Conservation (phyloP, 1,139 yeast genomes). For the Taphrina flavorubra region DNA sequence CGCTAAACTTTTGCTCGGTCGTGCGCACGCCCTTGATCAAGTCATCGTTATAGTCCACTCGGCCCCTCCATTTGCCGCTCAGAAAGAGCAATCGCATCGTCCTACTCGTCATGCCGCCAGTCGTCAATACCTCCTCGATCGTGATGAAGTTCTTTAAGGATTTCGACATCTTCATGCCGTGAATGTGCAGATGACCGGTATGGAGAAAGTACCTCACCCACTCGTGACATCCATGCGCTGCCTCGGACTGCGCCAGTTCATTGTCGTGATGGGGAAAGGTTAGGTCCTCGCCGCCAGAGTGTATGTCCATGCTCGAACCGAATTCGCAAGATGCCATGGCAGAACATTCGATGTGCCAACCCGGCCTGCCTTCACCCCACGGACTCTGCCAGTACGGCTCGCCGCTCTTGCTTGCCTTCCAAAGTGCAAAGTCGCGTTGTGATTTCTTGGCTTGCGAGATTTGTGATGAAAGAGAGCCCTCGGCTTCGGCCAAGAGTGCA, state of each 20-base stretch:
- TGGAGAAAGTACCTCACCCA: conserved; percentile 98
- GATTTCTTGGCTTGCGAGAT: conserved; percentile 61
- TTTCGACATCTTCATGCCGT: conserved; percentile 98
- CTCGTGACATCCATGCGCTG: conserved; percentile 82
- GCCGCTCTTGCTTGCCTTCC: conserved; percentile 97
- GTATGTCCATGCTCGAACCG: conserved; percentile 87
- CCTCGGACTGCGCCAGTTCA: conserved; percentile 96
- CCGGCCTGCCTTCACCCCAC: conserved; percentile 98
- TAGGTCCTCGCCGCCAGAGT: conserved; percentile 94
- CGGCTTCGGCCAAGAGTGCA: conserved; percentile 90
- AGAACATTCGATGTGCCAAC: conserved; percentile 99
- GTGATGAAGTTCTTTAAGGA: conserved; percentile 93
- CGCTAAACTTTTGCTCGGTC: conserved; percentile 53
- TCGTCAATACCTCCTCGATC: conserved; percentile 80
- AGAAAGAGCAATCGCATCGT: conserved; percentile 91
- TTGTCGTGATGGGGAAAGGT: conserved; percentile 99
- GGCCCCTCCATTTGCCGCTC: conserved; percentile 88
- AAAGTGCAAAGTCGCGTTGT: conserved; percentile 87
- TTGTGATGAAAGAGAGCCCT: conserved; percentile 64
- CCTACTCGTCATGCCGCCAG: conserved; percentile 65
- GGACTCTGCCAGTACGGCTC: conserved; percentile 96
- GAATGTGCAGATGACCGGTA: conserved; percentile 96
- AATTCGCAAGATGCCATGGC: conserved; percentile 95
- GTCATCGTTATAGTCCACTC: conserved; percentile 86
- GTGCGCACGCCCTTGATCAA: conserved; percentile 54